phyloP scores from a whole-genome alignment of 192 early-diverging fungal genomes.

The Allomyces macrogynus region DNA sequence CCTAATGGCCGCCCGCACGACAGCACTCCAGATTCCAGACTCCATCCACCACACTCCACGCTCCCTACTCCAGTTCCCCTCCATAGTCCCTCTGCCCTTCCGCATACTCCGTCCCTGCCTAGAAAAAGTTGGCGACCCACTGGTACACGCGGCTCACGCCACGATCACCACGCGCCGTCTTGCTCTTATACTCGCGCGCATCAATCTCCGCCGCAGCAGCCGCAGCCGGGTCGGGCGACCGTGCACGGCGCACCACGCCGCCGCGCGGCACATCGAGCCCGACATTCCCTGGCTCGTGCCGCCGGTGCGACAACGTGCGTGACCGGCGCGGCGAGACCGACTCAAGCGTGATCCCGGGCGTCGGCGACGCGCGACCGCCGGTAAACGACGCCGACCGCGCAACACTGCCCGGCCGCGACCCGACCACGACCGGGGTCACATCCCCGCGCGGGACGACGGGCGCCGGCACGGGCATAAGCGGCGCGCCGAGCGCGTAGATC shows the following conservation, averaged over 20 bases:
- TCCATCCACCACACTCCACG: too few relatives aligned
- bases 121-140: not conserved
- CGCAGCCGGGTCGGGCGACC: not conserved
- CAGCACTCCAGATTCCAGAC: too few relatives aligned
- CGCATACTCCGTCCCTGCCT: not conserved
- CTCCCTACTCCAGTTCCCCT: too few relatives aligned
- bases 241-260: not conserved
- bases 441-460: not conserved
- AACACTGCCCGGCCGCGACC: not conserved
- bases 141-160: not conserved
- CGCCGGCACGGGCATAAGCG: not conserved
- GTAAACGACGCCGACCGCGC: not conserved
- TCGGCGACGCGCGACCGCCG: not conserved
- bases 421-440: slow-evolving; percentile 13
- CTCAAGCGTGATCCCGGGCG: too few relatives aligned
- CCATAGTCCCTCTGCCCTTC: too few relatives aligned
- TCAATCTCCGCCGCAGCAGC: not conserved
- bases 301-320: not conserved
- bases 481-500: not conserved
- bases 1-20: too few relatives aligned
- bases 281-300: not conserved
- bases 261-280: not conserved
- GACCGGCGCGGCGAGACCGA: not conserved
- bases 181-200: not conserved
- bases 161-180: not conserved